A percentile compares a stretch with the other conserved stretches of the same genome.
Conservation (phyloP, 768 basidiomycete species). For the Cystobasidium tubakii region DNA sequence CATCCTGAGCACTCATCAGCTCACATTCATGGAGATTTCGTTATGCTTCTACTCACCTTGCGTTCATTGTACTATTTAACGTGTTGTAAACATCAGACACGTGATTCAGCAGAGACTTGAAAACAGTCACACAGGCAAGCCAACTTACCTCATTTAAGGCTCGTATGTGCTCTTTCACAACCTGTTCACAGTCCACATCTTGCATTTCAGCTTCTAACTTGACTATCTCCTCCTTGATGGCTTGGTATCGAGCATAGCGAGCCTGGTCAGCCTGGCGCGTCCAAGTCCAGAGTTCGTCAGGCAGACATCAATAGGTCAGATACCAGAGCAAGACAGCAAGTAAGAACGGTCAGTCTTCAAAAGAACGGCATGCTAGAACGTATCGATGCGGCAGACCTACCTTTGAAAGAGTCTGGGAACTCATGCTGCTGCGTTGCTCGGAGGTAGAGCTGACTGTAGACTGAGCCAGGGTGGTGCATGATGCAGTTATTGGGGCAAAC, state of each 20-base stretch:
- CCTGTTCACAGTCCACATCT: slow-evolving; percentile 17
- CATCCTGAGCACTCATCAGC: slow-evolving; percentile 42
- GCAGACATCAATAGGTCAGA: too few relatives aligned
- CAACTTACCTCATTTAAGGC: slow-evolving; percentile 10
- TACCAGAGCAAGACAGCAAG: too few relatives aligned
- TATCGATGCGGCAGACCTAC: too few relatives aligned
- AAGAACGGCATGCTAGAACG: too few relatives aligned
- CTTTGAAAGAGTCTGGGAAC: neutral
- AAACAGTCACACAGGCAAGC: neutral
- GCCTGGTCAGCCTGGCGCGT: slow-evolving; percentile 24
- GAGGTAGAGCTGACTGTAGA: neutral
- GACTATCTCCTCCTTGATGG: slow-evolving; percentile 22
- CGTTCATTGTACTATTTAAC: slow-evolving; percentile 50
- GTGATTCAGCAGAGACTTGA: neutral
- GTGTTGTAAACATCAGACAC: slow-evolving; percentile 46
- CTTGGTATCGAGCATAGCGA: neutral
- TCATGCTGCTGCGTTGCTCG: neutral
- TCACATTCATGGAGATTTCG: neutral
- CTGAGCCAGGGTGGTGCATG: neutral
- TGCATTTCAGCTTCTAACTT: slow-evolving; percentile 37
- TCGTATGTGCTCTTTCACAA: slow-evolving; percentile 22
- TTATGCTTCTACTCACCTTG: slow-evolving; percentile 40
- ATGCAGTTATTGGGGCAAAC: too few relatives aligned
- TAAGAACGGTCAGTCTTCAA: too few relatives aligned
- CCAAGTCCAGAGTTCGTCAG: neutral